Conservation (phyloP, 345 rosid genomes). For the Aquilaria malaccensis region DNA sequence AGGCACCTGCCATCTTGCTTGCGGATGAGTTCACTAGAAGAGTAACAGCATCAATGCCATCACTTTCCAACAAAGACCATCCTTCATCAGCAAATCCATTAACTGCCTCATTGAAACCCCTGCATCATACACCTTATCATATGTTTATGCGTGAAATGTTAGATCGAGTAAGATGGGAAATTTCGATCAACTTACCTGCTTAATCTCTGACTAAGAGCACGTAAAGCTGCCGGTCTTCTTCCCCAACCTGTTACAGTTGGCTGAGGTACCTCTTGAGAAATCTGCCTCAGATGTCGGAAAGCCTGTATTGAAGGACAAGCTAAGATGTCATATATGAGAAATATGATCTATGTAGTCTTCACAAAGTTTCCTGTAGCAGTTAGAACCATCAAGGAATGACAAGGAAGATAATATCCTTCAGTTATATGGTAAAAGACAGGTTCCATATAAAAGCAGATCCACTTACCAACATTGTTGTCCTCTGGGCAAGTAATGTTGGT, state of each 20-base stretch:
- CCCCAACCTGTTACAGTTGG: conserved; percentile 83
- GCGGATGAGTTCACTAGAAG: conserved; percentile 89
- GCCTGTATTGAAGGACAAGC: conserved; percentile 40
- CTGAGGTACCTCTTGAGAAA: conserved; percentile 90
- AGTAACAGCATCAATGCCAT: conserved; percentile 91
- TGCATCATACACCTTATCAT: conserved; percentile 23
- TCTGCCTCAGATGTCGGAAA: conserved; percentile 83
- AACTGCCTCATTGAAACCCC: conserved; percentile 97
- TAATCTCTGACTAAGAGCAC: conserved; percentile 82
- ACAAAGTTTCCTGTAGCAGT: not conserved
- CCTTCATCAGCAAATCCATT: conserved; percentile 94
- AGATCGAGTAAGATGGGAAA: conserved; percentile 4
- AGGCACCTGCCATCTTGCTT: conserved; percentile 66
- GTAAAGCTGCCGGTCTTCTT: conserved; percentile 89
- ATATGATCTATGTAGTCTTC: not conserved
- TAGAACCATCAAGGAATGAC: not conserved
- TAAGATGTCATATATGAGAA: not conserved
- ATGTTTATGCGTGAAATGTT: not conserved
- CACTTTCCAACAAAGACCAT: conserved; percentile 91
- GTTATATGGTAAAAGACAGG: not conserved
- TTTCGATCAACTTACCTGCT: conserved; percentile 45
- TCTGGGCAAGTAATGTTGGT: conserved; percentile 86
- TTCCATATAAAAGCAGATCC: too few species aligned
- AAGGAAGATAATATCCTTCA: not conserved
- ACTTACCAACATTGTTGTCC: conserved; percentile 91